These are phyloP conservation scores for Picea engelmannii DNA, from an alignment of 83 land plant genomes.

Conservation along the genomic window DNA sequence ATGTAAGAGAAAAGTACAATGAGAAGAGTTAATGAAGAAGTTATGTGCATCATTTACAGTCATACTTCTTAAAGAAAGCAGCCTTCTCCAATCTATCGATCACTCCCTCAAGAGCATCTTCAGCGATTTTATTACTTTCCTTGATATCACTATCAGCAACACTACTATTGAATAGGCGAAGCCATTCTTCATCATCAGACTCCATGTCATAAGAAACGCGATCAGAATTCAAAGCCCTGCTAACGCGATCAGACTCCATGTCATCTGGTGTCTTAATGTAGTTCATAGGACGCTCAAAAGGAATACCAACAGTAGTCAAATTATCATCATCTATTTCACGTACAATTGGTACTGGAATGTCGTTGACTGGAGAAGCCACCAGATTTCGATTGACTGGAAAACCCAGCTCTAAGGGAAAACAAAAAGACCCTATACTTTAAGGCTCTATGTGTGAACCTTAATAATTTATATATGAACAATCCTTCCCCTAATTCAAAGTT, in stretches of 20 bases:
- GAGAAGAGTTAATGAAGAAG: too few species aligned
- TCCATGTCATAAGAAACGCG: constrained; percentile 50
- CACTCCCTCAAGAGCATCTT: constrained; percentile 43
- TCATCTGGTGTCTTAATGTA: constrained; percentile 37
- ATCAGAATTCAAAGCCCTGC: constrained; percentile 37
- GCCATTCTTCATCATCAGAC: constrained; percentile 69
- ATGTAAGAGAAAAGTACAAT: too few species aligned
- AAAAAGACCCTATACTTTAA: too few species aligned
- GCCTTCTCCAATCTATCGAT: constrained; percentile 53
- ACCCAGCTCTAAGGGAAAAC: too few species aligned
- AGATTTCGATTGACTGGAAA: constrained; percentile 28
- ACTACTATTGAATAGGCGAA: constrained; percentile 29
- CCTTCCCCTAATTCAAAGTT: too few species aligned
- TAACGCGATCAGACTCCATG: too few species aligned
- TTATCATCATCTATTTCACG: background rate
- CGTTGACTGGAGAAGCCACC: constrained; percentile 19
- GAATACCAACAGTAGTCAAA: background rate
- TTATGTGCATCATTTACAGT: constrained; percentile 24
- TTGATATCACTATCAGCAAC: background rate
- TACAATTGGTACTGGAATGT: constrained; percentile 54
- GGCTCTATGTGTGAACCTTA: too few species aligned
- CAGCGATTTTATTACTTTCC: constrained; percentile 8
- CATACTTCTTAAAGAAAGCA: constrained; percentile 12
- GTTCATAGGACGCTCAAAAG: constrained; percentile 35
- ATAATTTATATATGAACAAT: too few species aligned